Evolutionary conservation across 257 asterid species (phyloP), one percentile per base, ranked within the genome.

Genomic region (Coffea eugenioides): DNA sequence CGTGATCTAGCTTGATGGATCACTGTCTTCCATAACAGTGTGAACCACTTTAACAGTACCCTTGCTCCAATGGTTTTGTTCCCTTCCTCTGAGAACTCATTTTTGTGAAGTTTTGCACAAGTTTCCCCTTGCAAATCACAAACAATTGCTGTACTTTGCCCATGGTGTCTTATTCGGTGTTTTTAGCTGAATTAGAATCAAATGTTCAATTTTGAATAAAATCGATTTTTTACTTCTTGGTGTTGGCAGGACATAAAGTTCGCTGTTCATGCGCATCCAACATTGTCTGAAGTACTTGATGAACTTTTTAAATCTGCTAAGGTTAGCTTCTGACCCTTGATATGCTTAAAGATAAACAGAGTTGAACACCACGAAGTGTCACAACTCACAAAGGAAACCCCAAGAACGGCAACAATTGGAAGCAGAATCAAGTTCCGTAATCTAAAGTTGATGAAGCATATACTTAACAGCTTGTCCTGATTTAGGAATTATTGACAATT

Each of bases 251-350:
- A 94, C 86, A 79, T 94, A 61, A 94, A 94, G 81, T 84, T 85
- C 69, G 97, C 98, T 21, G 97, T 94, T 83, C 98, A 94, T 69
- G 98, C 98, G 16, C 98, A 94, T 87, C 98, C 98, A 76, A 94
- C 98, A 77, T 86, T 94, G 89, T 94, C 98, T 64, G 98, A 94
- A 87, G 98, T 94, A 74, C 88, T 94, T 52, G 98, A 94, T 65
- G 98, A 94, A 80, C 97, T 94, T 84, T 94, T 90, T 80, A 92
- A 94, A 89, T 86, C 97, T 78, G 97, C 97, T 14, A 92, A 94
- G 97, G 97, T 92, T 88, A 85, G 81, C 27, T 66, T 77, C 64
- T 7, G n/a, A 56, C 75, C 39, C 62, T 18, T 56, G 62, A 56
- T 31, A 25, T 8, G 36, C 39, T 51, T 16, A 84, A 84, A 77